Evolutionary conservation across 371 early-diverging fungal genomes (phyloP).

Genomic region (Circinella minor): DNA sequence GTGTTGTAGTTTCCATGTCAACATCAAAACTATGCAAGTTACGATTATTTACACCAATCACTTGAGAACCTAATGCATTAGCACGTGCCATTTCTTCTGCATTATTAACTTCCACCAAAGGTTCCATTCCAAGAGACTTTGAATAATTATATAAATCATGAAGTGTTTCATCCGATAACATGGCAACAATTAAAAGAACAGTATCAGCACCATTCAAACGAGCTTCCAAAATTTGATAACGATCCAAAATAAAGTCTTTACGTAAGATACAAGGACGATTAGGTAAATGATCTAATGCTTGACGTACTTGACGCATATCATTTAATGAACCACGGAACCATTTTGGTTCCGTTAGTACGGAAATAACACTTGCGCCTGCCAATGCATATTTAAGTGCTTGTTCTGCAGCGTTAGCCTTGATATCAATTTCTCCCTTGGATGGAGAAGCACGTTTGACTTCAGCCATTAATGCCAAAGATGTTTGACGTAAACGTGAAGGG

Average conservation of each 20-base stretch:
- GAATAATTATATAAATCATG: slow-evolving; percentile 73
- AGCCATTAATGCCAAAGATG: slow-evolving; percentile 80
- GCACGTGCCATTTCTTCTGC: slow-evolving; percentile 89
- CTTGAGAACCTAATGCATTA: slow-evolving; percentile 77
- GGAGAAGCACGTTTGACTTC: slow-evolving; percentile 98
- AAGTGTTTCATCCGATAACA: slow-evolving; percentile 76
- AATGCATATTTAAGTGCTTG: slow-evolving; percentile 86
- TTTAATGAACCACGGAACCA: slow-evolving; percentile 96
- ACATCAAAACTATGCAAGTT: slow-evolving; percentile 96
- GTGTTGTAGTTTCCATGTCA: slow-evolving; percentile 84
- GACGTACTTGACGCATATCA: slow-evolving; percentile 87
- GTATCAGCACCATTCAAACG: slow-evolving; percentile 93
- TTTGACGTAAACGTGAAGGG: slow-evolving; percentile 64
- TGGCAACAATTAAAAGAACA: slow-evolving; percentile 94
- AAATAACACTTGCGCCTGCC: slow-evolving; percentile 92
- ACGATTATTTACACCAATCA: slow-evolving; percentile 97
- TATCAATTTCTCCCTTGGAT: slow-evolving; percentile 91
- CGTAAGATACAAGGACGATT: slow-evolving; percentile 92
- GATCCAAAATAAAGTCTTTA: slow-evolving; percentile 96
- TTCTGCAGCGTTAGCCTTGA: slow-evolving; percentile 80
- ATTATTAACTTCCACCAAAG: slow-evolving; percentile 97
- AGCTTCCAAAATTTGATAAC: slow-evolving; percentile 95
- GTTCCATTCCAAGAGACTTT: slow-evolving; percentile 89
- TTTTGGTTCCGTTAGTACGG: slow-evolving; percentile 95
- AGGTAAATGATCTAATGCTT: slow-evolving; percentile 64